Evolutionary conservation across 805 yeast species (phyloP).

Genomic region (Wickerhamomyces rabaulensis): DNA sequence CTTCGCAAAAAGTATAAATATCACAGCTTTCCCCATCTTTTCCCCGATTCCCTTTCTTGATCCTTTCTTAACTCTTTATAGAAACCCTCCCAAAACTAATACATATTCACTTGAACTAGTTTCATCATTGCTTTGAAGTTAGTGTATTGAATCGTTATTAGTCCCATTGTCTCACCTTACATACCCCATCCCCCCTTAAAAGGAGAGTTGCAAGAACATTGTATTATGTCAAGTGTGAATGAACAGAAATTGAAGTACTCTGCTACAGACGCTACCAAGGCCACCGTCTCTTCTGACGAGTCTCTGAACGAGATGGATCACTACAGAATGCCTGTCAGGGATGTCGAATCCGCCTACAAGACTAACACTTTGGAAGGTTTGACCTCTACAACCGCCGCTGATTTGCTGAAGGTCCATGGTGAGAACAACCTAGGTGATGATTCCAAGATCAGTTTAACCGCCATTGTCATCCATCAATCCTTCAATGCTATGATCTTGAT

Average conservation of each 20-base stretch:
- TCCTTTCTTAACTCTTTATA: neutral
- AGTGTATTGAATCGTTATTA: neutral
- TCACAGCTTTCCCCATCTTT: neutral
- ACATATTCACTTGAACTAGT: neutral
- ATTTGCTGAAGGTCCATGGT: constrained; percentile 38
- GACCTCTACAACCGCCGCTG: constrained; percentile 27
- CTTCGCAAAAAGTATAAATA: too few relatives aligned
- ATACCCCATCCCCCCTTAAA: neutral
- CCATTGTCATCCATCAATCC: constrained; percentile 59
- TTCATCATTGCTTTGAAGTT: neutral
- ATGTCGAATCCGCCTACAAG: constrained; percentile 32
- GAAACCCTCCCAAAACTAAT: neutral
- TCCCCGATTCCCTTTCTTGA: neutral
- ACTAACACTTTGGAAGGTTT: constrained; percentile 49
- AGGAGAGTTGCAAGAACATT: neutral
- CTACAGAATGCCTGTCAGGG: constrained; percentile 25
- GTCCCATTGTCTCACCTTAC: neutral
- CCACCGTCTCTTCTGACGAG: constrained; percentile 10
- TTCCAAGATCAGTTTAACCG: constrained; percentile 44
- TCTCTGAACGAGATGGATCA: constrained; percentile 18
- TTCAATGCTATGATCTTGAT: constrained; percentile 79
- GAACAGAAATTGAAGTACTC: constrained; percentile 15
- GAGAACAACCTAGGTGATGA: constrained; percentile 59
- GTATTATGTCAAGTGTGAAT: constrained; percentile 9
- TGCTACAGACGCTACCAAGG: constrained; percentile 10